phyloP scores from a whole-genome alignment of 2,329 filamentous ascomycete genomes.

The Phoma sp. region DNA sequence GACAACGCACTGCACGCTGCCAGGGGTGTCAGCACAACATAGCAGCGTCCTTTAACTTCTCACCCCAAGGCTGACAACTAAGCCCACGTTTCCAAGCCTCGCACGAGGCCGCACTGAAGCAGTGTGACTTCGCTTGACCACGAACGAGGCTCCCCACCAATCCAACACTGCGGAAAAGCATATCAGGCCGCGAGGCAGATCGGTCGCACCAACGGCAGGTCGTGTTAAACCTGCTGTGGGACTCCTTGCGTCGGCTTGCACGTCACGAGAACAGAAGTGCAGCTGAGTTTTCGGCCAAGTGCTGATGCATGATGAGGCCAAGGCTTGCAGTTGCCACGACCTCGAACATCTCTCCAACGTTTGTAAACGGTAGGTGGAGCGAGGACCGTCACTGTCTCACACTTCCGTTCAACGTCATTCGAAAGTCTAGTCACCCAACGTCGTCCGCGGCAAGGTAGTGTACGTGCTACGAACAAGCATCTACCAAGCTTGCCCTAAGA shows the following conservation, averaged over 20 bases:
- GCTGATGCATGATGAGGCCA: conserved; percentile 6
- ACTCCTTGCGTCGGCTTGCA: conserved; percentile 2
- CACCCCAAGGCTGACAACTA: conserved; percentile 1
- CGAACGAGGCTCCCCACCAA: background rate
- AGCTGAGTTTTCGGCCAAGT: conserved; percentile 14
- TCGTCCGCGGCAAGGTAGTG: no score
- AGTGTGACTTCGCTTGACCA: conserved; percentile 8
- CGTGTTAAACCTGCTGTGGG: background rate
- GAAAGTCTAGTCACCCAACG: background rate
- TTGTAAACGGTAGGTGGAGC: background rate
- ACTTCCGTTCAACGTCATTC: background rate
- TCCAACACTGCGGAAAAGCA: background rate
- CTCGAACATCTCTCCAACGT: background rate
- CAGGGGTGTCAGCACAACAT: background rate
- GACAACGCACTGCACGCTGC: background rate
- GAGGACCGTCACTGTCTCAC: background rate
- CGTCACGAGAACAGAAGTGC: conserved; percentile 7
- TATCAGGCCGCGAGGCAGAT: background rate
- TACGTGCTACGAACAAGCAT: no score
- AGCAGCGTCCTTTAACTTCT: background rate
- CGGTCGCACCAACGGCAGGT: conserved; percentile 2
- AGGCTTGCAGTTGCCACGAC: conserved; percentile 7
- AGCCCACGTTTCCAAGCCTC: background rate
- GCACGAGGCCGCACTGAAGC: conserved; percentile 13
- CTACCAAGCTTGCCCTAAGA: background rate